phyloP scores from a whole-genome alignment of 2,329 filamentous ascomycete species.

The Fusarium sp. region DNA sequence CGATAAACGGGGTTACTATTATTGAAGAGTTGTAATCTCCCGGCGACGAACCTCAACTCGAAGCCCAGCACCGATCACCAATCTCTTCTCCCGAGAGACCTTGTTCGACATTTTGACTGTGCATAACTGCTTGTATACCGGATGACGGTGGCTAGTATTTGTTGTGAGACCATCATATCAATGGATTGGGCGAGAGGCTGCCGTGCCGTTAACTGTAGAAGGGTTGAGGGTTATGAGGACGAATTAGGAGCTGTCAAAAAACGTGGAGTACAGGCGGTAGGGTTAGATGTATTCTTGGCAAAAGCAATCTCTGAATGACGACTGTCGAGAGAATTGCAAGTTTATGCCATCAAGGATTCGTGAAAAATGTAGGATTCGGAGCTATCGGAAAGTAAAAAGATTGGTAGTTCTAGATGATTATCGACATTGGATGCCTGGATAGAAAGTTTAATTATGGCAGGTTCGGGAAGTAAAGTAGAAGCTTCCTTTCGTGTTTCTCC shows the following conservation, averaged over 20 bases:
- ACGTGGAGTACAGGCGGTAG: slow-evolving; percentile 32
- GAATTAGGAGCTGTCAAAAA: slow-evolving; percentile 27
- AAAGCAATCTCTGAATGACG: slow-evolving; percentile 4
- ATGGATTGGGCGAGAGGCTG: slow-evolving; percentile 22
- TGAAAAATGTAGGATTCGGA: slow-evolving; percentile 20
- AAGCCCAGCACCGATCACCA: slow-evolving; percentile 1
- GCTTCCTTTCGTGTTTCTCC: neutral
- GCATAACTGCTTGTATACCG: neutral
- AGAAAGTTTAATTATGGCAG: neutral
- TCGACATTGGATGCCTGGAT: neutral
- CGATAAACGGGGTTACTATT: neutral
- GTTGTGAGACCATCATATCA: slow-evolving; percentile 23
- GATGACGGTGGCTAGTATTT: slow-evolving; percentile 34
- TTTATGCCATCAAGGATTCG: slow-evolving; percentile 2
- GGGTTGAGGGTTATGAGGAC: slow-evolving; percentile 5
- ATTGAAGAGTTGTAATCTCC: slow-evolving; percentile 2
- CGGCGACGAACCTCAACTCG: neutral
- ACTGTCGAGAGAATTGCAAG: neutral
- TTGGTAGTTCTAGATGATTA: neutral
- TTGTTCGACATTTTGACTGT: slow-evolving; percentile 1
- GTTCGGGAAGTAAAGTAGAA: neutral
- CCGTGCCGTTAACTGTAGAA: slow-evolving; percentile 23
- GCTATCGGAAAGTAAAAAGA: slow-evolving; percentile 24
- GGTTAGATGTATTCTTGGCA: slow-evolving; percentile 38
- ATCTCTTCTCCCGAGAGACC: neutral